These are phyloP conservation scores for Aspergillus bridgeri DNA, from an alignment of 495 filamentous ascomycete species.

Conservation along the genomic window DNA sequence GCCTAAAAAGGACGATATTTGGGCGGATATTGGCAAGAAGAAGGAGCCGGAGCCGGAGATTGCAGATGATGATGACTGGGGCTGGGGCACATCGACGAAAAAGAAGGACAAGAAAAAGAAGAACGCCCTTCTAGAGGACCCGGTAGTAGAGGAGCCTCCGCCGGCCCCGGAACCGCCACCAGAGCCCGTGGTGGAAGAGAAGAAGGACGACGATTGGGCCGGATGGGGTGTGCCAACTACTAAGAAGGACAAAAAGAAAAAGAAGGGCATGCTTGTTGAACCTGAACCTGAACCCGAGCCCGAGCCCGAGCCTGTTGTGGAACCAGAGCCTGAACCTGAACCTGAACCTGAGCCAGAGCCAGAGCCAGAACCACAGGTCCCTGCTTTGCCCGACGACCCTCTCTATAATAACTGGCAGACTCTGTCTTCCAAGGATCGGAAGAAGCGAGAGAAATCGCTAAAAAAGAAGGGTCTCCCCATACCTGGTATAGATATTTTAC, in stretches of 20 bases:
- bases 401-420: constrained; percentile 36
- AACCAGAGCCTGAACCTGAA: constrained; percentile 22
- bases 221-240: constrained; percentile 14
- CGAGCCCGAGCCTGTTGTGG: constrained; percentile 23
- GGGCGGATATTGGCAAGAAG: not conserved
- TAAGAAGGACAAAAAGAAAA: constrained; percentile 20
- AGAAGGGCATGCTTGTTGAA: constrained; percentile 20
- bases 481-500: constrained; percentile 34
- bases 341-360: constrained; percentile 23
- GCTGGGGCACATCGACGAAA: constrained; percentile 32
- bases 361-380: constrained; percentile 28
- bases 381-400: constrained; percentile 30
- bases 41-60: constrained; percentile 9
- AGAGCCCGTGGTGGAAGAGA: constrained; percentile 20
- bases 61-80: constrained; percentile 27
- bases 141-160: constrained; percentile 26
- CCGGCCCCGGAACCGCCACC: constrained; percentile 19
- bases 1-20: constrained; percentile 4
- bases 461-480: constrained; percentile 35
- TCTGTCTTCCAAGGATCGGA: constrained; percentile 39
- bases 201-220: constrained; percentile 16
- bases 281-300: constrained; percentile 27
- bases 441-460: constrained; percentile 37
- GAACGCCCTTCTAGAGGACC: constrained; percentile 9
- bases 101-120: constrained; percentile 40